These are phyloP conservation scores for Talaromyces trachyspermus DNA, from an alignment of 495 filamentous ascomycete genomes.

Conservation along the genomic window DNA sequence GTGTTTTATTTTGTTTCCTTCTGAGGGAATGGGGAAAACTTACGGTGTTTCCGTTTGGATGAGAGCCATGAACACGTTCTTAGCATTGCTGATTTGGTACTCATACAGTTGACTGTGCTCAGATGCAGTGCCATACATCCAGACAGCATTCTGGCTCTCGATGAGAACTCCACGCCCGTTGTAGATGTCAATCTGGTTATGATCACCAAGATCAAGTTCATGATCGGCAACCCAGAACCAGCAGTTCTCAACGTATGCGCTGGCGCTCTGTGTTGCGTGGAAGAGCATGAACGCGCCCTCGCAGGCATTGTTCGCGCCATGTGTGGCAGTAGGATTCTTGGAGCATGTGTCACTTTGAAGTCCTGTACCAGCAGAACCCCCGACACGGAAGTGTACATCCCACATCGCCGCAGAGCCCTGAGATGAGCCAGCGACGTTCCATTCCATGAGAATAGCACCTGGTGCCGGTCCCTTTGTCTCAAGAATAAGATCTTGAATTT, in stretches of 20 bases:
- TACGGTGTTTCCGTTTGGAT: conserved; percentile 86
- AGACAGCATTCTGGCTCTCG: conserved; percentile 52
- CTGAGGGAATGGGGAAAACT: background rate
- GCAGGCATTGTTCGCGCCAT: conserved; percentile 48
- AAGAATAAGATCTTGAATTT: conserved; percentile 64
- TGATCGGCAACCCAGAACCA: conserved; percentile 98
- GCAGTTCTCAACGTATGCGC: conserved; percentile 79
- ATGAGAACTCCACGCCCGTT: conserved; percentile 82
- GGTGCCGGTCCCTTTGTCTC: conserved; percentile 50
- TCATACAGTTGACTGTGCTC: conserved; percentile 90
- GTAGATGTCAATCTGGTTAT: conserved; percentile 84
- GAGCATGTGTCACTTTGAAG: conserved; percentile 69
- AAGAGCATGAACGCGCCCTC: conserved; percentile 76
- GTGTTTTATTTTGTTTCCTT: background rate
- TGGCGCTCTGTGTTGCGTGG: conserved; percentile 63
- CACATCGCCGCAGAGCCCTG: conserved; percentile 75
- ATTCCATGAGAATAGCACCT: conserved; percentile 84
- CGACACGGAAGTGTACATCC: conserved; percentile 85
- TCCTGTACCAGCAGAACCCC: conserved; percentile 73
- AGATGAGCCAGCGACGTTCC: conserved; percentile 66
- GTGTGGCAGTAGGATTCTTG: conserved; percentile 55
- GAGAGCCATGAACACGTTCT: conserved; percentile 75
- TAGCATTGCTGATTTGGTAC: conserved; percentile 74
- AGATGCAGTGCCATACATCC: conserved; percentile 69
- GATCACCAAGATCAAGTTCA: conserved; percentile 69